These are phyloP conservation scores for Globisporangium nodosum DNA, from an alignment of 352 stramenopile genomes.

Conservation along the genomic window DNA sequence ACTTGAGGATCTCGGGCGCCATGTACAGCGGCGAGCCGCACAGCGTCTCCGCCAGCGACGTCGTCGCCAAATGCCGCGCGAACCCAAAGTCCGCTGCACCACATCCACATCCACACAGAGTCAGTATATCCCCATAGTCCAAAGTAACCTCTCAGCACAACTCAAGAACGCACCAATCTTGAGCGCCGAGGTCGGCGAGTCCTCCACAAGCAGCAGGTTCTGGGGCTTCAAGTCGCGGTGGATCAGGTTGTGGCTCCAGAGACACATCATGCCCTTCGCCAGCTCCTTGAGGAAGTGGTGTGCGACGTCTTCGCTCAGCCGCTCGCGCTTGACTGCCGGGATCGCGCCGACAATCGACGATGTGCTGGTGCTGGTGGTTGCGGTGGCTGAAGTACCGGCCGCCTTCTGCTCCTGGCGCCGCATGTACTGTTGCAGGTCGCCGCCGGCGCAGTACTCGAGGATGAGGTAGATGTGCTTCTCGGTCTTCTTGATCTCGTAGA, in stretches of 20 bases:
- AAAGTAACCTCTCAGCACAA: not conserved
- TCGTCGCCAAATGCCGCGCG: conserved; percentile 88
- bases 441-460: conserved; percentile 94
- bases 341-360: not conserved
- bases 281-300: conserved; percentile 64
- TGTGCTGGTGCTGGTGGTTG: not conserved
- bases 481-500: conserved; percentile 95
- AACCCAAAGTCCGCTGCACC: conserved; percentile 95
- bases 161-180: conserved; percentile 51
- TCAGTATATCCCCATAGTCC: conserved; percentile 6
- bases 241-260: conserved; percentile 79
- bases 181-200: conserved; percentile 40
- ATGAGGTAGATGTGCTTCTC: conserved; percentile 95
- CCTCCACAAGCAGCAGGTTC: conserved; percentile 90
- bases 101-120: conserved; percentile 8
- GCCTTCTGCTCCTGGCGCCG: conserved; percentile 37
- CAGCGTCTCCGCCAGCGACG: conserved; percentile 93
- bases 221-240: conserved; percentile 93
- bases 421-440: conserved; percentile 95
- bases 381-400: not conserved
- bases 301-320: conserved; percentile 29
- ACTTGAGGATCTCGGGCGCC: conserved; percentile 95
- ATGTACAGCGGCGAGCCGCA: conserved; percentile 97
- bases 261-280: conserved; percentile 63
- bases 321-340: conserved; percentile 1